Base-by-base conservation (phyloP, 2,329 filamentous ascomycete genomes). In the Monilinia vaccinii-corymbosi region DNA sequence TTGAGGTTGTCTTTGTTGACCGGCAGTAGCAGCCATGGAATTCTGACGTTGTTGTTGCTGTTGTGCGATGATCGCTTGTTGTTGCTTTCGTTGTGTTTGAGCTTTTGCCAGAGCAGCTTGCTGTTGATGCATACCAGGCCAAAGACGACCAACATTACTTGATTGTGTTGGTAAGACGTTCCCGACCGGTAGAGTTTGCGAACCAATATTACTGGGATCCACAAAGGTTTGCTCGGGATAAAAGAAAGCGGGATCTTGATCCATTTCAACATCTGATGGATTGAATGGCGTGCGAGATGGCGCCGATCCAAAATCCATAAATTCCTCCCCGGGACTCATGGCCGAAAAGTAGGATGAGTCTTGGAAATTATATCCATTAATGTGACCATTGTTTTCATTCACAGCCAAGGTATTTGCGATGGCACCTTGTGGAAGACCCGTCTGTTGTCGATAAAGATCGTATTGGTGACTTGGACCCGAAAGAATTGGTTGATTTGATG, bases 391-490 rank as follows among this genome's bases (percentile, higher is more conserved):
- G 64, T 75, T 76, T 70, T 88, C 81, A 73, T 89, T 91, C 68
- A 94, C 82, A 40, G 89, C 88, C 71, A 94, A 82, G 14, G 92
- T 88, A 74, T 84, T 89, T 46, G 87, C 85, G 64, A 94, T 78
- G 56, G 91, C 92, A 63, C 91, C 91, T 1, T 90, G 87, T 0
- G 94, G 90, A 34, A 97, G 85, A 64, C 92, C 91, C 4, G 94
- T 97, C 78, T 97, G 92, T 73, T 99, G 94, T 77, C 91, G 89
- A 78, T 97, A 95, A 71, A 90, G 85, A 70, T 91, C 89, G 79
- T 97, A 97, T 75, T 96, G 90, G 77, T 97, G 92, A 74, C 91
- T 96, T 10, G 94, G 93, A 40, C 85, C 89, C 51, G 84, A 85
- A 70, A 92, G 83, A 23, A 80, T 76, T 65, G 80, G 80, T 63